phyloP scores from a whole-genome alignment of 1,284 basidiomycete species.

The Boletus semigastroideus region DNA sequence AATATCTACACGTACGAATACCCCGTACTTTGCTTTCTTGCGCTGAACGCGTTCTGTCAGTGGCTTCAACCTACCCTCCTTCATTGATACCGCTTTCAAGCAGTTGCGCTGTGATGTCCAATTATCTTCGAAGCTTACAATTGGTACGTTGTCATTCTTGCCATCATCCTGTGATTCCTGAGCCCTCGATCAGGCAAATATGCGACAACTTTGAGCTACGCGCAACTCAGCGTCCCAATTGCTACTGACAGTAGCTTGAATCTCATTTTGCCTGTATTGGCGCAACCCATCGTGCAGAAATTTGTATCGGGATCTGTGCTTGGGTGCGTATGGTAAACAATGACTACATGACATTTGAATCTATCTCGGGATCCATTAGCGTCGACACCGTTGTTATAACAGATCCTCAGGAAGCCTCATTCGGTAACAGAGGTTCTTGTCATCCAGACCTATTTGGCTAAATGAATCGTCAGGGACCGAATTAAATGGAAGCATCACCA shows the following conservation, averaged over 20 bases:
- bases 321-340: slow-evolving; percentile 39
- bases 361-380: slow-evolving; percentile 31
- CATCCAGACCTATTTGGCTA: slow-evolving; percentile 1
- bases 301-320: slow-evolving; percentile 63
- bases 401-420: slow-evolving; percentile 55
- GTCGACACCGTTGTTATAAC: slow-evolving; percentile 60
- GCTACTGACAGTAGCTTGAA: slow-evolving; percentile 63
- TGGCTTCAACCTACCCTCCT: slow-evolving; percentile 67
- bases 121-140: slow-evolving; percentile 54
- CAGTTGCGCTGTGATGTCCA: slow-evolving; percentile 62
- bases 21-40: slow-evolving; percentile 1
- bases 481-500: slow-evolving; percentile 66
- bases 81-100: slow-evolving; percentile 67
- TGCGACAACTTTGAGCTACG: slow-evolving; percentile 59
- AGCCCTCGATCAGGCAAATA: slow-evolving; percentile 53
- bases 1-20: slow-evolving; percentile 55
- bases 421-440: slow-evolving; percentile 39
- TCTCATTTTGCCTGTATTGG: slow-evolving; percentile 68
- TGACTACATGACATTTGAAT: background rate
- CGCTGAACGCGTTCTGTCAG: slow-evolving; percentile 36
- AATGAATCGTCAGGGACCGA: slow-evolving; percentile 42
- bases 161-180: background rate
- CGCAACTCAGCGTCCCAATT: slow-evolving; percentile 58
- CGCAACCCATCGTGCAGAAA: slow-evolving; percentile 78
- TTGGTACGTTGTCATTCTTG: slow-evolving; percentile 42